Percentiles rank a stretch among this genome's conserved stretches.
Conservation (phyloP, 805 yeast genomes). For the Candida nonsorbophila region DNA sequence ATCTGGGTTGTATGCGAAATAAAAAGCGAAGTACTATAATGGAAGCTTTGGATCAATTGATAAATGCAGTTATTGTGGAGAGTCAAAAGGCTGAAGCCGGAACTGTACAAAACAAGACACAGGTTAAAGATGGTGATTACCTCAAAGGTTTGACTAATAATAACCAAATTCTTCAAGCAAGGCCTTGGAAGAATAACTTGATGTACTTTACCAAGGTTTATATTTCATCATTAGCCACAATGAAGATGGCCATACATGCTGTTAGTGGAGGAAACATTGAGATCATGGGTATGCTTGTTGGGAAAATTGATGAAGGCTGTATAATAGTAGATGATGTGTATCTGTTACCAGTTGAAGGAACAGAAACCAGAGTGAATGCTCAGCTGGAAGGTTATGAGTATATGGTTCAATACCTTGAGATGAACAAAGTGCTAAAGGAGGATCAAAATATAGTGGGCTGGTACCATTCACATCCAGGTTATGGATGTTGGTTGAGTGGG, state of each 20-base stretch:
- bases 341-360: conserved; percentile 90
- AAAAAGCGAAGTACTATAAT: no score
- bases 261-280: conserved; percentile 81
- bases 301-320: conserved; percentile 52
- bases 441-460: conserved; percentile 83
- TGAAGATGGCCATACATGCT: conserved; percentile 78
- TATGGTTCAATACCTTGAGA: conserved; percentile 78
- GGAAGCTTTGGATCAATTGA: no score
- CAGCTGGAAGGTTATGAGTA: conserved; percentile 91
- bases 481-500: conserved; percentile 93
- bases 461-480: conserved; percentile 97
- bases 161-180: conserved; percentile 5
- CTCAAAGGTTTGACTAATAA: conserved; percentile 3
- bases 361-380: conserved; percentile 94
- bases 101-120: no score
- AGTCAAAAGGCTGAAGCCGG: no score
- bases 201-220: conserved; percentile 57
- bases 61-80: no score
- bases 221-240: conserved; percentile 65
- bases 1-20: no score
- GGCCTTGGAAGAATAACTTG: conserved; percentile 57
- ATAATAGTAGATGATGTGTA: conserved; percentile 77
- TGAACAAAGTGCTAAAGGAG: conserved; percentile 31
- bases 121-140: conserved; percentile 6
- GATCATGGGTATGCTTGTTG: conserved; percentile 93